Evolutionary conservation across 768 basidiomycete genomes (phyloP), one percentile per base, ranked within the genome.

Genomic region (Rhodosporidiobolus sp.): DNA sequence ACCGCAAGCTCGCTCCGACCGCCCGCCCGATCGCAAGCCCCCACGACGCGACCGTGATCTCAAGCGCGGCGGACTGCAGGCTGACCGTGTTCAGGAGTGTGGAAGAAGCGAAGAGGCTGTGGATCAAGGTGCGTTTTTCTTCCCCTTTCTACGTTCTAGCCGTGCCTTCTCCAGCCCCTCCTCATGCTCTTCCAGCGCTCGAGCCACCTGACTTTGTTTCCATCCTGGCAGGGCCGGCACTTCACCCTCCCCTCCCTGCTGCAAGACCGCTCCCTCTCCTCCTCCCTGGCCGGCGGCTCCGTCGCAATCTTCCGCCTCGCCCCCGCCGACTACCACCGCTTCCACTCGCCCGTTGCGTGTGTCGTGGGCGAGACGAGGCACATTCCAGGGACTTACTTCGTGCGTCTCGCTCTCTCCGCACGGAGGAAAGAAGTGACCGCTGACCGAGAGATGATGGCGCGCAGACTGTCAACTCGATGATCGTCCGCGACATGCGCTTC

Each of bases 251-350:
- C 87, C 0, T 77, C 83, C 2, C 84, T 92, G 2, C 82, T 93
- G 12, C 82, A 86, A 4, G 80, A 83, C 28, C 80, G 83, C 0
- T 79, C 81, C 57, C 81, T 86, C 3, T 84, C 85, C 1, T 83
- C 85, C 4, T 70, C 79, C 32, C 69, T 77, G 16, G 76, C 57
- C 34, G 62, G 71, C 11, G 80, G 81, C 12, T 59, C 78, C 32
- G 78, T 91, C 3, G 89, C 89, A 0, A 86, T 89, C 68, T 88
- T 89, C 80, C 84, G 90, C 63, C 86, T 92, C 26, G 90, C 91
- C 0, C 91, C 90, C n/a, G 85, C 87, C 16, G 90, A 92, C 78
- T 91, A 91, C 76, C 90, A 92, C 78, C 86, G 90, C 22, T 91
- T 89, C 84, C 70, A 76, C 34, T 2, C 55, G 28, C 74, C 74